Conservation (phyloP, 192 early-diverging fungal species). For the Ambispora gerdemannii region DNA sequence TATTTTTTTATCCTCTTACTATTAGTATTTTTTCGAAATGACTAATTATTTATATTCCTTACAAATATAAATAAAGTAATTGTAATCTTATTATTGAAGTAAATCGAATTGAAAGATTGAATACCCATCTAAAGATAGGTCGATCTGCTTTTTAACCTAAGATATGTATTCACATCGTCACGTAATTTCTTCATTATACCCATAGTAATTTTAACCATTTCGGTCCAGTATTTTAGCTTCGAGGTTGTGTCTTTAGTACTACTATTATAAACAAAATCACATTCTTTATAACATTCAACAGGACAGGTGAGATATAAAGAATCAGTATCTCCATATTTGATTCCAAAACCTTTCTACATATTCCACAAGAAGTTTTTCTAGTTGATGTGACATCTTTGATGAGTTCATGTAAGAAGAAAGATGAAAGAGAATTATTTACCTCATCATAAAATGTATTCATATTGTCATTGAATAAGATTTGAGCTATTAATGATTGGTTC, state of each 20-base stretch:
- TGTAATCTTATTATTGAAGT: too few relatives aligned
- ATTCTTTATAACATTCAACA: slow-evolving; percentile 19
- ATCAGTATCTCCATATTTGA: too few relatives aligned
- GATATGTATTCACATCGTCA: slow-evolving; percentile 10
- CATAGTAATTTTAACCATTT: slow-evolving; percentile 27
- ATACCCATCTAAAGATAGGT: slow-evolving; percentile 22
- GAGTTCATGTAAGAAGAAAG: neutral
- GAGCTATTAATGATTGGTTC: too few relatives aligned
- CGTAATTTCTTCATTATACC: neutral
- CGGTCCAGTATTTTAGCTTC: neutral
- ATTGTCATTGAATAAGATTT: neutral
- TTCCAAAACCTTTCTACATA: neutral
- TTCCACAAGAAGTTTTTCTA: neutral
- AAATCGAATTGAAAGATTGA: too few relatives aligned
- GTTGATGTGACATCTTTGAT: neutral
- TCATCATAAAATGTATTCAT: slow-evolving; percentile 22
- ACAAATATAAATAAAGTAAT: too few relatives aligned
- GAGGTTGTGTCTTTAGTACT: neutral
- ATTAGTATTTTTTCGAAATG: too few relatives aligned
- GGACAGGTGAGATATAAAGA: slow-evolving; percentile 22
- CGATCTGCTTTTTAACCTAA: slow-evolving; percentile 15
- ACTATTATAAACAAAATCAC: neutral
- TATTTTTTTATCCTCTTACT: too few relatives aligned
- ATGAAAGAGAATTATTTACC: neutral
- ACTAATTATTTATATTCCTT: too few relatives aligned